These are phyloP conservation scores for Salisapilia sapeloensis DNA, from an alignment of 352 stramenopile genomes.

Conservation along the genomic window DNA sequence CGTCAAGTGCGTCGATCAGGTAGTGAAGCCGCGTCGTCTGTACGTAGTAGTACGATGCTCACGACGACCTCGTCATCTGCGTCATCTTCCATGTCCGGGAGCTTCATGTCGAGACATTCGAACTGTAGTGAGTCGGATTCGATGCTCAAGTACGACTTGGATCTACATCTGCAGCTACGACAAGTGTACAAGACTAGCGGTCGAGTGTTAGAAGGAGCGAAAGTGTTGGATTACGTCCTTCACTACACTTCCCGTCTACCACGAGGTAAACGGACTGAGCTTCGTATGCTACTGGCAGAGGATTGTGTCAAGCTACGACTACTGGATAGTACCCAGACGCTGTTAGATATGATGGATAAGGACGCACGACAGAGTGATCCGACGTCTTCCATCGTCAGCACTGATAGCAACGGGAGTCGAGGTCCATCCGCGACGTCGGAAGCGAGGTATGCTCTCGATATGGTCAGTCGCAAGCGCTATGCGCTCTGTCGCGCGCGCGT, in stretches of 20 bases:
- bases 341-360: conserved; percentile 54
- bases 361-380: too few species aligned
- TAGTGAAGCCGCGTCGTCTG: conserved; percentile 24
- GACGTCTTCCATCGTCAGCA: conserved; percentile 13
- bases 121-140: conserved; percentile 57
- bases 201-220: conserved; percentile 60
- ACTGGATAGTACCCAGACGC: conserved; percentile 54
- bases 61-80: conserved; percentile 44
- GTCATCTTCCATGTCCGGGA: conserved; percentile 39
- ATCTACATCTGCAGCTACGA: conserved; percentile 60
- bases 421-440: conserved; percentile 43
- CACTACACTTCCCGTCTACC: conserved; percentile 53
- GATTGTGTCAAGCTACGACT: conserved; percentile 58
- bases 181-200: conserved; percentile 67
- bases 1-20: conserved; percentile 28
- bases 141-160: conserved; percentile 72
- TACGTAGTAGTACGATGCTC: conserved; percentile 46
- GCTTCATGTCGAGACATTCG: conserved; percentile 30
- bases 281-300: conserved; percentile 67
- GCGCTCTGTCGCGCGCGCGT: conserved; percentile 47
- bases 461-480: conserved; percentile 60
- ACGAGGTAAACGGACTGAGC: conserved; percentile 55
- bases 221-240: conserved; percentile 59
- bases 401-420: conserved; percentile 39
- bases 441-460: conserved; percentile 70